Evolutionary conservation across 345 rosid species (phyloP).

Genomic region (Eucalyptus caleyi): DNA sequence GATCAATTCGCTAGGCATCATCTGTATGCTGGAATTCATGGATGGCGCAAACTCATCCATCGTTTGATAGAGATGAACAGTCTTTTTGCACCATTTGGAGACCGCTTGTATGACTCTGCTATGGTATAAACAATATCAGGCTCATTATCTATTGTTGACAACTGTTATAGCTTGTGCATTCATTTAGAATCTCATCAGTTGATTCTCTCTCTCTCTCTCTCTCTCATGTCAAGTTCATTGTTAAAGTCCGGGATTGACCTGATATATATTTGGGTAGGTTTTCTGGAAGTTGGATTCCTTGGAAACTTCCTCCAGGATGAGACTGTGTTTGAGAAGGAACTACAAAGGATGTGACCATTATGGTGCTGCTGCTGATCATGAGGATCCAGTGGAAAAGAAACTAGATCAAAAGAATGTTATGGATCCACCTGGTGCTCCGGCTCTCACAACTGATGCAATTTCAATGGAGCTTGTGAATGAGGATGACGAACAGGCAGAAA

Average conservation of each 20-base stretch:
- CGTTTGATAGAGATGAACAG: constrained; percentile 78
- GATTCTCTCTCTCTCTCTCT: neutral
- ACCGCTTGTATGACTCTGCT: constrained; percentile 40
- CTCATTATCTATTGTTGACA: neutral
- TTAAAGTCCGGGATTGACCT: neutral
- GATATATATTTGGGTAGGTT: constrained; percentile 30
- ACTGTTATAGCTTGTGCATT: neutral
- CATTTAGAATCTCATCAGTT: neutral
- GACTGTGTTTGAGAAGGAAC: constrained; percentile 71
- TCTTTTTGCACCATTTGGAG: constrained; percentile 73
- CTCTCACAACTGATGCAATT: constrained; percentile 83
- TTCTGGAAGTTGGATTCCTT: constrained; percentile 95
- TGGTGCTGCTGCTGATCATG: constrained; percentile 90
- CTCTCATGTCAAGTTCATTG: neutral
- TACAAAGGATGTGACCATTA: constrained; percentile 78
- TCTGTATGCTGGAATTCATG: constrained; percentile 53
- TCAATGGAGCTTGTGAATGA: constrained; percentile 60
- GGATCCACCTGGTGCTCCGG: constrained; percentile 49
- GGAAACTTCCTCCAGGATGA: constrained; percentile 98
- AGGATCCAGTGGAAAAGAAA: constrained; percentile 39
- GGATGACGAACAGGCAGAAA: constrained; percentile 72
- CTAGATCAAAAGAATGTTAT: constrained; percentile 29
- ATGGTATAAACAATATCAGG: constrained; percentile 30
- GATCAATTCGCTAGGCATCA: constrained; percentile 48
- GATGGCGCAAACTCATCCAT: constrained; percentile 90